Base-by-base conservation (phyloP, 2,329 filamentous ascomycete species). In the Calonectria pteridis region DNA sequence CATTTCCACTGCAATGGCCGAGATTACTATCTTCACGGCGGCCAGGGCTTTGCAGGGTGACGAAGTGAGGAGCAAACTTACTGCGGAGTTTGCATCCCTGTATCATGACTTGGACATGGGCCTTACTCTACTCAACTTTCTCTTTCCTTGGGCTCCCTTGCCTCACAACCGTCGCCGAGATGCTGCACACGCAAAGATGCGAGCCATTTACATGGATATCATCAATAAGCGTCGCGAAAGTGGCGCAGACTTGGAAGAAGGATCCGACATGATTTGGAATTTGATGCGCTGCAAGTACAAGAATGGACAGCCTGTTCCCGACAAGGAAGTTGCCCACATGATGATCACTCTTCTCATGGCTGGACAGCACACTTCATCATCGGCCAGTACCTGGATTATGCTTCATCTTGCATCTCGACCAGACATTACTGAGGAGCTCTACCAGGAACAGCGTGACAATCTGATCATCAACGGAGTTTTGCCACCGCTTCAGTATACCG, bases 301-400 rank as follows among this genome's bases (percentile, higher is more conserved):
- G 85, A 88, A 94, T 78, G 94, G 94, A 59, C 88, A 86, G 14
- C 85, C 88, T 0, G 85, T 96, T 1, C 92, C 94, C 0, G 94
- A 96, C 82, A 89, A 92, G 77, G 94, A 96, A 81, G 91, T 96
- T 66, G 94, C 94, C 0, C 92, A 95, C 84, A 94, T 96, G 88
- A 95, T 96, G 94, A 96, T 96, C 80, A 94, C 94, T 0, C 88
- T 96, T 20, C 89, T 96, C 66, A 96, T 97, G 94, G 94, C 93
- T 14, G 94, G 94, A 65, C 94, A 97, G 81, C 94, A 96, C 85
- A 94, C 93, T 1, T 95, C 94, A 0, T 93, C 94, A 6, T 93
- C 94, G 0, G 93, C 93, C n/a, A 92, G 92, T 77, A 89, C 93
- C 11, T 96, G 94, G 94, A 94, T 95, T 77, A 85, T 96, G 77